phyloP scores from a whole-genome alignment of 73 alveolate genomes.

The Blepharisma stoltei region DNA sequence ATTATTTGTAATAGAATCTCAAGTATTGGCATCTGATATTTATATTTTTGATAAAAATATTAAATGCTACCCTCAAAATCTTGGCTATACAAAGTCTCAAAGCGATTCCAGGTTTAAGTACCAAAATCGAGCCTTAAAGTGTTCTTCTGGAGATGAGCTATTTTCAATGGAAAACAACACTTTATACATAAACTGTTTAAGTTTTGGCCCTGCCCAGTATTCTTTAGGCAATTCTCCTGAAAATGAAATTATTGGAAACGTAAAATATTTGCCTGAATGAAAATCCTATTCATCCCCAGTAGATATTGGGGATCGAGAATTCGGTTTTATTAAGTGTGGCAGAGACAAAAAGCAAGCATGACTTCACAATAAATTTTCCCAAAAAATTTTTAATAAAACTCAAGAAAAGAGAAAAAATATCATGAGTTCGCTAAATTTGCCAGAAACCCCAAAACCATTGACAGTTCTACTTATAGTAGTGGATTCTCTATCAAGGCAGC shows the following conservation, averaged over 20 bases:
- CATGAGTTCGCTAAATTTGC: background rate
- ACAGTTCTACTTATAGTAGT: background rate
- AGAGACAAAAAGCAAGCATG: background rate
- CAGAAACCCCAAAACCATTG: background rate
- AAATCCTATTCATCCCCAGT: background rate
- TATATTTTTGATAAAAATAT: background rate
- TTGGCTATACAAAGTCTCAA: background rate
- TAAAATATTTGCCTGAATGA: background rate
- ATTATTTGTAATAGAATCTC: too few species aligned
- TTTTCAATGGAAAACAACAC: background rate
- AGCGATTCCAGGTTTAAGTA: background rate
- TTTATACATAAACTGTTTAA: background rate
- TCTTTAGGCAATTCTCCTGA: background rate
- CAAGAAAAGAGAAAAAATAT: background rate
- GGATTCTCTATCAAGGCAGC: constrained; percentile 20
- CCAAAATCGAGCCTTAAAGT: background rate
- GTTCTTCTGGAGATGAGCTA: background rate
- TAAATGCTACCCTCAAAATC: background rate
- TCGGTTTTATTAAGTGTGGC: background rate
- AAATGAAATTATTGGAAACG: background rate
- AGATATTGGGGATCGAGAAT: background rate
- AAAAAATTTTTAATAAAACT: background rate
- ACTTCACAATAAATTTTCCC: background rate
- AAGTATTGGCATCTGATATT: too few species aligned
- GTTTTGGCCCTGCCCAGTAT: background rate